Evolutionary conservation across 2,329 filamentous ascomycete genomes (phyloP).

Genomic region (Boeremia lycopersici): DNA sequence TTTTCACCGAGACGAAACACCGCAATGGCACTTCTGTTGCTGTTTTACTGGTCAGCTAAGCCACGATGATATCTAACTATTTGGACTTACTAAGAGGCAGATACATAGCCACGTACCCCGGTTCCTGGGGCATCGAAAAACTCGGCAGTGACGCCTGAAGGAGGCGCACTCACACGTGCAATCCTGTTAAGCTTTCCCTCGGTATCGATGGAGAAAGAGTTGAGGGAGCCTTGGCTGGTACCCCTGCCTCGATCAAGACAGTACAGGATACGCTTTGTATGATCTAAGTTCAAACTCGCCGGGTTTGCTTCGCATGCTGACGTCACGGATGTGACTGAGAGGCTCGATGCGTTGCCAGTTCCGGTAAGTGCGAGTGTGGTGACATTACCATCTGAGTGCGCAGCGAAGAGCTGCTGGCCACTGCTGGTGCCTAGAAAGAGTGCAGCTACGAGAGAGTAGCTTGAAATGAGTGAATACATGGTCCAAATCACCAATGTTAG

Average conservation of each 20-base stretch:
- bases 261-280: slow-evolving; percentile 12
- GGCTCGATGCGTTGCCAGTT: background rate
- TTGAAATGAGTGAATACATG: background rate
- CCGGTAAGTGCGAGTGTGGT: slow-evolving; percentile 10
- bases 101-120: slow-evolving; percentile 13
- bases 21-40: slow-evolving; percentile 15
- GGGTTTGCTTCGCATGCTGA: slow-evolving; percentile 10
- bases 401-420: slow-evolving; percentile 15
- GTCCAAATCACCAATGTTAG: background rate
- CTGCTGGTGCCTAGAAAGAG: background rate
- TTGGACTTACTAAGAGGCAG: slow-evolving; percentile 2
- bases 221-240: slow-evolving; percentile 10
- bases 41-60: background rate
- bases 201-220: slow-evolving; percentile 12
- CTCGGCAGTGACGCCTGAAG: slow-evolving; percentile 12
- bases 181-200: slow-evolving; percentile 6
- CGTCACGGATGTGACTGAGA: slow-evolving; percentile 9
- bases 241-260: slow-evolving; percentile 16
- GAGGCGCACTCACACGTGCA: slow-evolving; percentile 14
- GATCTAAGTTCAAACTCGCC: slow-evolving; percentile 12
- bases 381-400: slow-evolving; percentile 16
- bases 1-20: slow-evolving; percentile 9
- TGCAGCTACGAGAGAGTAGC: background rate
- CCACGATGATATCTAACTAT: background rate
- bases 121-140: slow-evolving; percentile 3